These are phyloP conservation scores for Cicer pinnatifidum DNA, from an alignment of 306 rosid species.

Conservation along the genomic window DNA sequence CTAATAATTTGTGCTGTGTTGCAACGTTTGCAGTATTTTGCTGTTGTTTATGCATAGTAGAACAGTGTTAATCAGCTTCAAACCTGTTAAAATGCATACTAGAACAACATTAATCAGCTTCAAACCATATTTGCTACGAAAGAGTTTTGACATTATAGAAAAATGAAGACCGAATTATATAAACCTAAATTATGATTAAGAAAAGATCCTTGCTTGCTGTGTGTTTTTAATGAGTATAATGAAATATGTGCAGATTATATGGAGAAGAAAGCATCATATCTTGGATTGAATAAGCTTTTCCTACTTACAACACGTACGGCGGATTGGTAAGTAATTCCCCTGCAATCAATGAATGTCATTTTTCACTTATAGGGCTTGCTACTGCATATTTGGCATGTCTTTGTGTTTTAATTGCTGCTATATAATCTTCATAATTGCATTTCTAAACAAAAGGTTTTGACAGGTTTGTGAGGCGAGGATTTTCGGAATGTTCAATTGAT, in stretches of 20 bases:
- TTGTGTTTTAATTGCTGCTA: not conserved
- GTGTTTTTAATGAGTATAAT: conserved; percentile 28
- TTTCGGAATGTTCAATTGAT: conserved; percentile 86
- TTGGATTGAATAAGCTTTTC: conserved; percentile 81
- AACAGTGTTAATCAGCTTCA: conserved; percentile 4
- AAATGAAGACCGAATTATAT: not conserved
- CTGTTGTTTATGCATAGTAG: conserved; percentile 11
- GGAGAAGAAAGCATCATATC: conserved; percentile 81
- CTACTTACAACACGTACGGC: conserved; percentile 92
- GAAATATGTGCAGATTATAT: conserved; percentile 73
- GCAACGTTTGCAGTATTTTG: conserved; percentile 5
- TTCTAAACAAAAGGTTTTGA: conserved; percentile 35
- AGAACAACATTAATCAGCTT: conserved; percentile 1
- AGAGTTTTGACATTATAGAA: conserved; percentile 12
- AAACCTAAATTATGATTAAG: conserved; percentile 23
- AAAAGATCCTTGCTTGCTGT: conserved; percentile 17
- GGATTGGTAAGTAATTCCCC: conserved; percentile 71
- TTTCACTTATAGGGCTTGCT: conserved; percentile 32
- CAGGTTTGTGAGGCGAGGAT: conserved; percentile 99
- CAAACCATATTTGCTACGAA: not conserved
- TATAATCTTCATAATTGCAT: conserved; percentile 26
- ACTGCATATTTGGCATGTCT: conserved; percentile 9
- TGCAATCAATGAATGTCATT: conserved; percentile 16
- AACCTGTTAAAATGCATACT: not conserved
- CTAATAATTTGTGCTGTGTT: conserved; percentile 15